A percentile compares a stretch with the other conserved stretches of the same genome.
These are phyloP conservation scores for Sporothrix variecibatus DNA, from an alignment of 2,329 filamentous ascomycete genomes.

Conservation along the genomic window DNA sequence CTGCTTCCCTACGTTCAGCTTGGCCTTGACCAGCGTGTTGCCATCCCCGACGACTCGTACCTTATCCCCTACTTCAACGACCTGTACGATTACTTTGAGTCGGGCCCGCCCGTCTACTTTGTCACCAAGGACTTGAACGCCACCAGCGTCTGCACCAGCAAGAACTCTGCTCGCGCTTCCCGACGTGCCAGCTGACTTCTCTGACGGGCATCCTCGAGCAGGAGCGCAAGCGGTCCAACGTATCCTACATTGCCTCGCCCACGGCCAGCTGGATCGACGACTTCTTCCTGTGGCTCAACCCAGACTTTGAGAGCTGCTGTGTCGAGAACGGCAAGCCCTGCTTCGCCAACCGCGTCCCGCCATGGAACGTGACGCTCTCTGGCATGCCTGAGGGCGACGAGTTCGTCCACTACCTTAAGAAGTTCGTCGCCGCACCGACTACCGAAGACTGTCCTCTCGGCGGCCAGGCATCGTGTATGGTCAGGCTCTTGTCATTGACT, in stretches of 20 bases:
- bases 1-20: constrained; percentile 82
- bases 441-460: constrained; percentile 83
- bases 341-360: constrained; percentile 73
- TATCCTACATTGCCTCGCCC: constrained; percentile 85
- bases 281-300: constrained; percentile 96
- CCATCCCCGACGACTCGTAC: constrained; percentile 91
- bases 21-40: constrained; percentile 91
- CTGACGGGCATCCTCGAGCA: constrained; percentile 89
- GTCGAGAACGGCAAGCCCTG: constrained; percentile 71
- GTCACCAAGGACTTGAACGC: constrained; percentile 81
- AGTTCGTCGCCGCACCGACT: constrained; percentile 80
- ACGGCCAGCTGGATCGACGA: constrained; percentile 97
- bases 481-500: constrained; percentile 77
- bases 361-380: constrained; percentile 84
- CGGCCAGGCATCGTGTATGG: constrained; percentile 86
- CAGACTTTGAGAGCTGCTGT: constrained; percentile 72
- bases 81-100: constrained; percentile 86
- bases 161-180: constrained; percentile 87
- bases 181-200: constrained; percentile 80
- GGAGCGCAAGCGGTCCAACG: constrained; percentile 83
- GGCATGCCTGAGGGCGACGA: constrained; percentile 95
- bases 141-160: constrained; percentile 76
- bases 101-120: constrained; percentile 94
- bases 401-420: constrained; percentile 81
- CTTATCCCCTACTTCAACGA: constrained; percentile 97